Evolutionary conservation across 1,284 basidiomycete species (phyloP).

Genomic region (Trametes pubescens): DNA sequence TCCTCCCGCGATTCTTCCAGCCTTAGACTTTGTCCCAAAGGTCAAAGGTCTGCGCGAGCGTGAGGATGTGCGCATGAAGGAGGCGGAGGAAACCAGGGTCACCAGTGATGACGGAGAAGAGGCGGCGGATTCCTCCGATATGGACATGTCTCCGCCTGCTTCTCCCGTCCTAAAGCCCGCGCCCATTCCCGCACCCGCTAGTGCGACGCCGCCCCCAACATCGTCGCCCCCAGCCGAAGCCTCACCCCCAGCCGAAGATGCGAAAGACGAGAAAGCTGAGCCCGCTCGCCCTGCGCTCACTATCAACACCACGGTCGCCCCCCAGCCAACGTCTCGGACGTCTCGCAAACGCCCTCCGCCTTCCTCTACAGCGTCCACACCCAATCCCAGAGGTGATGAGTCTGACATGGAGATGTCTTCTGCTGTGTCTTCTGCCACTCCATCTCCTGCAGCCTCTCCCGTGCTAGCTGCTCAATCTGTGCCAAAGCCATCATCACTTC

Average conservation of each 20-base stretch:
- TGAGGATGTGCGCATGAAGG: neutral
- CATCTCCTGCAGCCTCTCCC: slow-evolving; percentile 7
- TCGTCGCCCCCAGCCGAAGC: neutral
- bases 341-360: slow-evolving; percentile 21
- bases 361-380: slow-evolving; percentile 26
- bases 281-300: slow-evolving; percentile 19
- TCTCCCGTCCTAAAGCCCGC: slow-evolving; percentile 22
- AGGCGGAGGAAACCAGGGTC: slow-evolving; percentile 6
- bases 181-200: neutral
- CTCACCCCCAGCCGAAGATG: neutral
- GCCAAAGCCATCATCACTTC: neutral
- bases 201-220: neutral
- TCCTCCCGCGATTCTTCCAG: neutral
- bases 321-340: slow-evolving; percentile 13
- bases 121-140: slow-evolving; percentile 28
- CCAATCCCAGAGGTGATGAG: slow-evolving; percentile 24
- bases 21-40: slow-evolving; percentile 16
- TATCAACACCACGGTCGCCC: slow-evolving; percentile 22
- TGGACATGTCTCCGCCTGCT: slow-evolving; percentile 35
- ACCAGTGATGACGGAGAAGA: slow-evolving; percentile 13
- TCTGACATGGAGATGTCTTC: slow-evolving; percentile 40
- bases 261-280: slow-evolving; percentile 12
- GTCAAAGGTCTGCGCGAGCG: slow-evolving; percentile 15
- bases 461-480: neutral
- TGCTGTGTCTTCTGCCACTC: slow-evolving; percentile 23